A percentile compares a stretch with the other conserved stretches of the same genome.
Conservation (phyloP, 2,329 filamentous ascomycete genomes). For the Metarhizium anisopliae region DNA sequence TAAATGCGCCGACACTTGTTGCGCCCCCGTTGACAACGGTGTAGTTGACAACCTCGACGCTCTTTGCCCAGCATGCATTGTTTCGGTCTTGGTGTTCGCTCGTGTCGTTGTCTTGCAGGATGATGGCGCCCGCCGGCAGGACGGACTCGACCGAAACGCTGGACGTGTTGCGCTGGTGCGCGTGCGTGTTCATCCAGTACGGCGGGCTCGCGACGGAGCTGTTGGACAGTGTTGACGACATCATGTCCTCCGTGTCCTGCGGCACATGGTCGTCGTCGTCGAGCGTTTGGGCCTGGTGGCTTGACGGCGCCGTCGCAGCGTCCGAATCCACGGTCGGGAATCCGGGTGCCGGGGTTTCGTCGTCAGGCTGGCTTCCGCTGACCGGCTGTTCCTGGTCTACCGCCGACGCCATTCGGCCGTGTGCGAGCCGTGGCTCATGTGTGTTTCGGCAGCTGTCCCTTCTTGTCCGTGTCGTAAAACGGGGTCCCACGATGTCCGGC, state of each 20-base stretch:
- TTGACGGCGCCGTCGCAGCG: background rate
- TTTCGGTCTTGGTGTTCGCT: constrained; percentile 41
- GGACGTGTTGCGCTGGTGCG: constrained; percentile 33
- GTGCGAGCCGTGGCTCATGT: constrained; percentile 10
- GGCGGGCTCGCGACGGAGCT: constrained; percentile 30
- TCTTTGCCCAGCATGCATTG: constrained; percentile 55
- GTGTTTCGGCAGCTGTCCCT: background rate
- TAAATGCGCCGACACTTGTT: constrained; percentile 71
- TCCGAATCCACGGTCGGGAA: background rate
- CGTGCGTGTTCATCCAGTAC: constrained; percentile 30
- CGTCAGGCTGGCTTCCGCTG: background rate
- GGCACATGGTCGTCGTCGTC: constrained; percentile 2
- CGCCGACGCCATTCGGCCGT: constrained; percentile 26
- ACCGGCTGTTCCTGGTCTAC: constrained; percentile 17
- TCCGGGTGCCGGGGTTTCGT: background rate
- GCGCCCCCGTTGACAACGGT: constrained; percentile 47
- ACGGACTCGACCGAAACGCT: constrained; percentile 38
- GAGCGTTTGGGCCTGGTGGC: constrained; percentile 7
- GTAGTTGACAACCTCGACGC: constrained; percentile 49
- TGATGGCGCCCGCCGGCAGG: constrained; percentile 46
- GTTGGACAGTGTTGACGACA: constrained; percentile 16
- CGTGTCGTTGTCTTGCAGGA: constrained; percentile 52
- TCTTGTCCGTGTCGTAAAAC: background rate
- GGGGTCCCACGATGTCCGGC: background rate
- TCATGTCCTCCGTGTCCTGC: constrained; percentile 1